These are phyloP conservation scores for Geotrichum australiense DNA, from an alignment of 1,139 yeast species.

Conservation along the genomic window DNA sequence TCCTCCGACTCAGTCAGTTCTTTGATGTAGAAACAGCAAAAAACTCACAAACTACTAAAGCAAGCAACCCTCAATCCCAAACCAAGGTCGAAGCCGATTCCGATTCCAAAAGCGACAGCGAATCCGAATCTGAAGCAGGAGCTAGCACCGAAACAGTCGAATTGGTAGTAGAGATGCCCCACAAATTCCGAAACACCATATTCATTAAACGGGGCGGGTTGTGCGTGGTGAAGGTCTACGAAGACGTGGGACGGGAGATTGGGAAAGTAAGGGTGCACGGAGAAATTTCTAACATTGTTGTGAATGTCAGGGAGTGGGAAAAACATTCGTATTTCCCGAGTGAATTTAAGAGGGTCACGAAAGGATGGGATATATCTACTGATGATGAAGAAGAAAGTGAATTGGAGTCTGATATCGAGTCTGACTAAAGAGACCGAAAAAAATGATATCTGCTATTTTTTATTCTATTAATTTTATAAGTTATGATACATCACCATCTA, in stretches of 20 bases:
- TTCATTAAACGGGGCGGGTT: slow-evolving; percentile 37
- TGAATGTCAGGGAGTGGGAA: slow-evolving; percentile 34
- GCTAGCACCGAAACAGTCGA: slow-evolving; percentile 1
- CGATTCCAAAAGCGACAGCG: slow-evolving; percentile 17
- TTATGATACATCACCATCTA: too few relatives aligned
- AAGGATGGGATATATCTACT: slow-evolving; percentile 24
- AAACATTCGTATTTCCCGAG: slow-evolving; percentile 34
- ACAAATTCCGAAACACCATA: slow-evolving; percentile 34
- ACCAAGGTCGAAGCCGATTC: slow-evolving; percentile 9
- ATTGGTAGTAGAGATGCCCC: slow-evolving; percentile 31
- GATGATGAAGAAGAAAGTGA: slow-evolving; percentile 23
- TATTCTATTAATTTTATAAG: too few relatives aligned
- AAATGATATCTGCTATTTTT: too few relatives aligned
- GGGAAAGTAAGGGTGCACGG: slow-evolving; percentile 25
- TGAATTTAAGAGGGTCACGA: slow-evolving; percentile 27
- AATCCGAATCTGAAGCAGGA: slow-evolving; percentile 4
- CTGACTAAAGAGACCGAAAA: too few relatives aligned
- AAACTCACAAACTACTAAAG: slow-evolving; percentile 12
- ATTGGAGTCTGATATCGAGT: slow-evolving; percentile 5
- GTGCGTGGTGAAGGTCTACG: slow-evolving; percentile 22
- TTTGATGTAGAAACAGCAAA: slow-evolving; percentile 10
- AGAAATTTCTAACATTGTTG: slow-evolving; percentile 34
- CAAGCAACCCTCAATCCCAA: too few relatives aligned
- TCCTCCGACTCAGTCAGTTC: slow-evolving; percentile 17
- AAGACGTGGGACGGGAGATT: too few relatives aligned